phyloP scores from a whole-genome alignment of 805 yeast species.

The Sporopachydermia quercuum region DNA sequence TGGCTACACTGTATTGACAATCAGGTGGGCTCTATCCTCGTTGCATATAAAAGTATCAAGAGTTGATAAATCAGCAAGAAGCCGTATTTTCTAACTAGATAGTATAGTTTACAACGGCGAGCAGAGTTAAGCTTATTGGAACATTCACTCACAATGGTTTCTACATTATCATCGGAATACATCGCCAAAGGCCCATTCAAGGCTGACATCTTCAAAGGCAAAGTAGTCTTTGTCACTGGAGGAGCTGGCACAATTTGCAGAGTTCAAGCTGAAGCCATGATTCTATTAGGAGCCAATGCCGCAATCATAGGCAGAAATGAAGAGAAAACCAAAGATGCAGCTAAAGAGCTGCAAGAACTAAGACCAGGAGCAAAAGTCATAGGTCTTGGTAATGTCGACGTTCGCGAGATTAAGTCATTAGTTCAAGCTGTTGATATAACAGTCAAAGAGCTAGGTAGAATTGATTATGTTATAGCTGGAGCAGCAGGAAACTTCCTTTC shows the following conservation, averaged over 20 bases:
- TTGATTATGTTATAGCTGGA: constrained; percentile 84
- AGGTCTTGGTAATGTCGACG: constrained; percentile 65
- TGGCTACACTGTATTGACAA: too few relatives aligned
- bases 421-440: constrained; percentile 49
- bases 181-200: constrained; percentile 18
- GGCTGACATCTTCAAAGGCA: constrained; percentile 60
- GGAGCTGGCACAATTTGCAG: constrained; percentile 95
- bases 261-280: constrained; percentile 76
- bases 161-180: neutral
- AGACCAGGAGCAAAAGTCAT: constrained; percentile 51
- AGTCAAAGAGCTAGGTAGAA: constrained; percentile 53
- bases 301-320: constrained; percentile 70
- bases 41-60: too few relatives aligned
- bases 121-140: too few relatives aligned
- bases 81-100: too few relatives aligned
- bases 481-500: constrained; percentile 91
- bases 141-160: too few relatives aligned
- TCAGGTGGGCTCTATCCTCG: too few relatives aligned
- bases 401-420: constrained; percentile 50
- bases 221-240: constrained; percentile 85
- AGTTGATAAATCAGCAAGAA: too few relatives aligned
- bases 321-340: constrained; percentile 51
- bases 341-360: constrained; percentile 43
- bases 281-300: constrained; percentile 74
- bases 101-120: too few relatives aligned